Evolutionary conservation across 2,329 filamentous ascomycete genomes (phyloP).

Genomic region (Cytospora chrysosperma): DNA sequence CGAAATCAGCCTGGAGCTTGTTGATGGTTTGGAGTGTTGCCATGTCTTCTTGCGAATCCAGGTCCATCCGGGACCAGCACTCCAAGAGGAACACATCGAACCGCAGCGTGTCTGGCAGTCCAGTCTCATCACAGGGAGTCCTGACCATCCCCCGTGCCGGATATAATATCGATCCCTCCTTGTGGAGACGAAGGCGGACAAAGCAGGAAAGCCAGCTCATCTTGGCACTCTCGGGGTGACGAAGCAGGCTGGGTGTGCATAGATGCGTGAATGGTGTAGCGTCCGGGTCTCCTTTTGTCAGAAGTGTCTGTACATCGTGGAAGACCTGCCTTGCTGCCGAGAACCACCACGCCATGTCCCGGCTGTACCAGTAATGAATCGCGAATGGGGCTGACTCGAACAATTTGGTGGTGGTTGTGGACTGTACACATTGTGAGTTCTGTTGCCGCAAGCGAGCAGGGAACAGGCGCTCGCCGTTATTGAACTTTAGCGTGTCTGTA

Average conservation of each 20-base stretch:
- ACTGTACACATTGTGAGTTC: not conserved
- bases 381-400: too few species aligned
- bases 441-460: not conserved
- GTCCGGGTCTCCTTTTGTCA: not conserved
- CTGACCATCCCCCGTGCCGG: not conserved
- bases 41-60: not conserved
- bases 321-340: conserved; percentile 1
- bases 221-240: not conserved
- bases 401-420: not conserved
- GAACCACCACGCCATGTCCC: conserved; percentile 3
- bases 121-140: not conserved
- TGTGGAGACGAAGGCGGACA: not conserved
- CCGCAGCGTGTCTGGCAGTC: not conserved
- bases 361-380: conserved; percentile 3
- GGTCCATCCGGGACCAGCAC: not conserved
- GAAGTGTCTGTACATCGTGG: not conserved
- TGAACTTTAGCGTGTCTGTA: not conserved
- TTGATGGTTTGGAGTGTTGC: not conserved
- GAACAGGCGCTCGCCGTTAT: not conserved
- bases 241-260: not conserved
- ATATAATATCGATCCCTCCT: not conserved
- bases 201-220: not conserved
- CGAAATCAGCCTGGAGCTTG: not conserved
- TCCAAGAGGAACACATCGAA: conserved; percentile 1
- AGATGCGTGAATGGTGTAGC: too few species aligned